Evolutionary conservation across 306 rosid species (phyloP).

Genomic region (Canavalia ensiformis): DNA sequence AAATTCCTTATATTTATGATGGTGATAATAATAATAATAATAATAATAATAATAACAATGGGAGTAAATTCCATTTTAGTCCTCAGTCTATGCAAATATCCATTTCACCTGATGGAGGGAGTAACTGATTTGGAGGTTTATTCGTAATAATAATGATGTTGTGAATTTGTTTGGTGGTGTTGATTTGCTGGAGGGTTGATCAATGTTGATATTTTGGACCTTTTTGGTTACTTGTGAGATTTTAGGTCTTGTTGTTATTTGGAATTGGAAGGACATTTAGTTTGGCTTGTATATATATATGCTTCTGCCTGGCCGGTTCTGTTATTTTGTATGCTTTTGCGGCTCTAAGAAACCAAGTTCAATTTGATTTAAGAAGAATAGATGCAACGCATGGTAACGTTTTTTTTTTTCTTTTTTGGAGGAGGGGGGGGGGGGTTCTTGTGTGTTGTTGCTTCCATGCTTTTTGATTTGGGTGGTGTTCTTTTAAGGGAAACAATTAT

Average conservation of each 20-base stretch:
- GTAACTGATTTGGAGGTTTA: no score
- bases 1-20: no score
- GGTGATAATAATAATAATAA: no score
- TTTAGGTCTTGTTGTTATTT: slow-evolving; percentile 40
- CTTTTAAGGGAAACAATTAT: slow-evolving; percentile 9
- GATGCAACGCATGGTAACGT: not conserved
- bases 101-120: no score
- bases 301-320: slow-evolving; percentile 34
- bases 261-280: slow-evolving; percentile 16
- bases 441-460: not conserved
- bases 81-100: no score
- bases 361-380: slow-evolving; percentile 25
- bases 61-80: no score
- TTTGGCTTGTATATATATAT: slow-evolving; percentile 35
- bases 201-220: slow-evolving; percentile 45
- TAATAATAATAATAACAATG: no score
- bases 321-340: slow-evolving; percentile 15
- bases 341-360: slow-evolving; percentile 13
- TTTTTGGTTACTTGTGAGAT: slow-evolving; percentile 25
- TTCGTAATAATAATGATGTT: not conserved
- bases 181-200: slow-evolving; percentile 42
- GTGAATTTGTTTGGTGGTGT: not conserved
- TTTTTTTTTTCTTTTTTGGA: slow-evolving; percentile 7
- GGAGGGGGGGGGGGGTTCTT: no score
- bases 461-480: not conserved